These are phyloP conservation scores for Tetragonia tetragonoides DNA, from an alignment of 148 eudicot genomes.

Conservation along the genomic window DNA sequence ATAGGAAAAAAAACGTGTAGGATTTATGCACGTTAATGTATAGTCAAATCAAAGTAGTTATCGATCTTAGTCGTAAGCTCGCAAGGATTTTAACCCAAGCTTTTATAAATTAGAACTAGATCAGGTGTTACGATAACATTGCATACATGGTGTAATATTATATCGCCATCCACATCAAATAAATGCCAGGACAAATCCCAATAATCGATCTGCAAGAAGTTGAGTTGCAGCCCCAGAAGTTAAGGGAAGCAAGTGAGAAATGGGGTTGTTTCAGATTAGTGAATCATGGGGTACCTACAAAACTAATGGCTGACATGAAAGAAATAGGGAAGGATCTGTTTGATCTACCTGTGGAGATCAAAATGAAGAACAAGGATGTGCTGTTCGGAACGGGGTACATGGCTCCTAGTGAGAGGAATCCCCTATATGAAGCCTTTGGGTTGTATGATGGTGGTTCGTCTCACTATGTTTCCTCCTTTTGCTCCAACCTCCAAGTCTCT, in stretches of 20 bases:
- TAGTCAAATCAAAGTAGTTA: no score
- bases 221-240: constrained; percentile 22
- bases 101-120: no score
- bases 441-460: constrained; percentile 47
- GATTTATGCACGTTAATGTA: no score
- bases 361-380: constrained; percentile 49
- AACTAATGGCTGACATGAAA: constrained; percentile 64
- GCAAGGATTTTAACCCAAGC: no score
- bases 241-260: constrained; percentile 45
- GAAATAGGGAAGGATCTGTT: constrained; percentile 33
- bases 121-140: no score
- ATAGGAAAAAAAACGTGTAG: no score
- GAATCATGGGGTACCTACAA: constrained; percentile 45
- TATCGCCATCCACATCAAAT: no score
- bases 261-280: constrained; percentile 70
- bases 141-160: no score
- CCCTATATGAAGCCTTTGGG: constrained; percentile 63
- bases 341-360: constrained; percentile 55
- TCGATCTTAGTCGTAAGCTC: no score
- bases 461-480: constrained; percentile 44
- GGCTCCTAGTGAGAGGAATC: constrained; percentile 43
- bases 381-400: constrained; percentile 60
- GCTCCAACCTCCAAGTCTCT: constrained; percentile 47
- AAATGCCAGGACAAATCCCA: constrained; percentile 31
- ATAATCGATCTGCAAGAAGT: constrained; percentile 45